These are phyloP conservation scores for Cystobasidium sp. DNA, from an alignment of 1,284 basidiomycete species.

Conservation along the genomic window DNA sequence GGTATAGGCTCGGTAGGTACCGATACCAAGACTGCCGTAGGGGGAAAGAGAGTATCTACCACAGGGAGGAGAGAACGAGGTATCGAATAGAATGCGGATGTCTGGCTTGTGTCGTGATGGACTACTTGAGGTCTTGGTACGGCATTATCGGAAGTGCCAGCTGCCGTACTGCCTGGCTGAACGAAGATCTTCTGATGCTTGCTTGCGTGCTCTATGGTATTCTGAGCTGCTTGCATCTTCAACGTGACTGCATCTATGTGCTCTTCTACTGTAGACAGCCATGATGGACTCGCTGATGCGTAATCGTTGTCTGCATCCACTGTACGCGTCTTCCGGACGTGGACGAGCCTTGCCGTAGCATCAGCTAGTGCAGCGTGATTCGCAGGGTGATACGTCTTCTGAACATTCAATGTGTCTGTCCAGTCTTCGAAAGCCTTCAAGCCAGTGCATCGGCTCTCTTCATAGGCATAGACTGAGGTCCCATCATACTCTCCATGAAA, in stretches of 20 bases:
- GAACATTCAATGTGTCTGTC: neutral
- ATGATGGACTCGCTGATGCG: neutral
- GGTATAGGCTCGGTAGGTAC: conserved; percentile 21
- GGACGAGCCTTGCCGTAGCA: conserved; percentile 4
- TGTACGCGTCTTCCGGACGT: conserved; percentile 34
- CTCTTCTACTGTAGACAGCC: neutral
- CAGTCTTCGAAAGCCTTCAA: neutral
- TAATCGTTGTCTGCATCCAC: neutral
- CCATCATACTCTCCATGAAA: conserved; percentile 39
- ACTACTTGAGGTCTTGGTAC: neutral
- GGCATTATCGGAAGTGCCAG: neutral
- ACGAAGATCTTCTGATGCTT: conserved; percentile 22
- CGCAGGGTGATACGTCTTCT: neutral
- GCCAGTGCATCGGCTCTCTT: conserved; percentile 10
- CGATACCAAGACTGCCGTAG: conserved; percentile 26
- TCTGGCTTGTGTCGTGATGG: neutral
- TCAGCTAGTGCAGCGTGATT: neutral
- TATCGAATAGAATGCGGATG: conserved; percentile 25
- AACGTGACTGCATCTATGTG: neutral
- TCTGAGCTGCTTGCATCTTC: neutral
- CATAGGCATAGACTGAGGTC: conserved; percentile 14
- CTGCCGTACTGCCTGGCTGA: neutral
- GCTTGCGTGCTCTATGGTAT: neutral
- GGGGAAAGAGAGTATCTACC: conserved; percentile 27
- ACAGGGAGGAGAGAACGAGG: conserved; percentile 3